Evolutionary conservation across 2,329 filamentous ascomycete species (phyloP).

Genomic region (Trichoderma pleuroti): DNA sequence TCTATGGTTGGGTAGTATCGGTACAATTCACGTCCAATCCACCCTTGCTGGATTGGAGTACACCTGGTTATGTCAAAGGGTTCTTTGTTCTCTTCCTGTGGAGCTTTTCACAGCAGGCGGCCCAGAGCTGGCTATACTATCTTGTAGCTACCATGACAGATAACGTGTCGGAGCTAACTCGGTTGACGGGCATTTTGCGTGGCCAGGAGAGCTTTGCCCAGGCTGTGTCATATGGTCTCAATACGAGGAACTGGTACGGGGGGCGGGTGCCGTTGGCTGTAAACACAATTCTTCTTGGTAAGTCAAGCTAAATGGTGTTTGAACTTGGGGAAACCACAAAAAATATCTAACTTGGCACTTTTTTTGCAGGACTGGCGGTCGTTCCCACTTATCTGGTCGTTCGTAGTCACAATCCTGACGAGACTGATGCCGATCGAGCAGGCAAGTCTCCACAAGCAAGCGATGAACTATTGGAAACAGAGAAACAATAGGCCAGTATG

Average conservation of each 20-base stretch:
- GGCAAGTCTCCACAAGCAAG: neutral
- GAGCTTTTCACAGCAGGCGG: slow-evolving; percentile 48
- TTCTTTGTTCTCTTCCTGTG: slow-evolving; percentile 48
- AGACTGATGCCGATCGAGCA: neutral
- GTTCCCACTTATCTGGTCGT: slow-evolving; percentile 5
- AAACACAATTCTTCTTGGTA: slow-evolving; percentile 39
- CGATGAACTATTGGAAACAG: neutral
- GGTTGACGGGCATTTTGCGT: slow-evolving; percentile 38
- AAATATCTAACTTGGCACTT: neutral
- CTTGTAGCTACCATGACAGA: slow-evolving; percentile 53
- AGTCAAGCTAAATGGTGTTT: slow-evolving; percentile 5
- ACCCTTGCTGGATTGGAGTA: slow-evolving; percentile 39
- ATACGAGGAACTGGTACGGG: slow-evolving; percentile 37
- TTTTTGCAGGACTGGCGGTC: neutral
- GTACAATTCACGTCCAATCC: slow-evolving; percentile 45
- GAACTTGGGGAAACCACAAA: neutral
- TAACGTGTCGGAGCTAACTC: slow-evolving; percentile 50
- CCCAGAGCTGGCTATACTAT: slow-evolving; percentile 57
- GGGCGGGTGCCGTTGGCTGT: slow-evolving; percentile 38
- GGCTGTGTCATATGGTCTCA: slow-evolving; percentile 39
- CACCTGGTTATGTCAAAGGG: slow-evolving; percentile 43
- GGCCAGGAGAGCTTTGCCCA: slow-evolving; percentile 42
- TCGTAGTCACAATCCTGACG: neutral
- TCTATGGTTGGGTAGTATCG: slow-evolving; percentile 52
- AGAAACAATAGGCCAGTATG: neutral